Percentiles rank a stretch among this genome's conserved stretches.
phyloP scores from a whole-genome alignment of 1,139 yeast species.

The Candida albicans region DNA sequence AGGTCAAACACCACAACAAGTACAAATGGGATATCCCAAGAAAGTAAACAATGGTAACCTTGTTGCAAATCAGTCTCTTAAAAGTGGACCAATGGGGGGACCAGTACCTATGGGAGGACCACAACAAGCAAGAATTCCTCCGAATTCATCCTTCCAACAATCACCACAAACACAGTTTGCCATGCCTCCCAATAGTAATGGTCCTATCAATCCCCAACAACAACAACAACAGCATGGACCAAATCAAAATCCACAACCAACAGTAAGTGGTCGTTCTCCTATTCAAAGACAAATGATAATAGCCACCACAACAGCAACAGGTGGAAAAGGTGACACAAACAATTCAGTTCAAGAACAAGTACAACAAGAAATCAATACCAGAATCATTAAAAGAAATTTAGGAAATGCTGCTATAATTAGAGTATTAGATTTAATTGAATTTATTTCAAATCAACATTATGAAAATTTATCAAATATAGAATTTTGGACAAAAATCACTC shows the following conservation, averaged over 20 bases:
- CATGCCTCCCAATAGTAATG: conserved; percentile 4
- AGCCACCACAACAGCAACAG: too few relatives aligned
- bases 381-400: conserved; percentile 39
- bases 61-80: too few relatives aligned
- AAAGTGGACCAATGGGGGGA: conserved; percentile 2
- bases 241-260: conserved; percentile 5
- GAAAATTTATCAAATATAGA: conserved; percentile 31
- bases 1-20: conserved; percentile 7
- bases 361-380: conserved; percentile 37
- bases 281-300: conserved; percentile 5
- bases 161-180: conserved; percentile 6
- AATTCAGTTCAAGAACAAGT: conserved; percentile 6
- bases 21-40: neutral
- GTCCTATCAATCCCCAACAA: neutral
- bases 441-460: conserved; percentile 32
- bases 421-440: conserved; percentile 39
- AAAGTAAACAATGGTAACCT: neutral
- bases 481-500: conserved; percentile 42
- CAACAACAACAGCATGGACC: conserved; percentile 4
- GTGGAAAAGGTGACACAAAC: neutral
- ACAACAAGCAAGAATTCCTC: conserved; percentile 1
- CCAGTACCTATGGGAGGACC: neutral
- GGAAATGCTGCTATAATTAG: conserved; percentile 50
- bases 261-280: conserved; percentile 7
- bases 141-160: conserved; percentile 2